Conservation (phyloP, 495 filamentous ascomycete genomes). For the Penicillium canescens region DNA sequence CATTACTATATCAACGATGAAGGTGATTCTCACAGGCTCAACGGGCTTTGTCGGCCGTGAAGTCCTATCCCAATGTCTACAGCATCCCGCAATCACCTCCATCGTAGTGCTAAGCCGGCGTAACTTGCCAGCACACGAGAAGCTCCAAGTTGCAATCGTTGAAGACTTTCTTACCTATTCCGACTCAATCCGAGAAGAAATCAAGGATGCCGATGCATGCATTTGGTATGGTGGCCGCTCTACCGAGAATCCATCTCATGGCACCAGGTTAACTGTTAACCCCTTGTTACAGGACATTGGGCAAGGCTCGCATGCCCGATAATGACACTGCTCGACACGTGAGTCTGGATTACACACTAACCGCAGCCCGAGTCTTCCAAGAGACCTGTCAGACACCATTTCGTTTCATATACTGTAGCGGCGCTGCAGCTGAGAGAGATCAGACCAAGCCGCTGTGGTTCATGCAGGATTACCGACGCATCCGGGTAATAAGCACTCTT, state of each 20-base stretch:
- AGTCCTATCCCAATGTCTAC: slow-evolving; percentile 47
- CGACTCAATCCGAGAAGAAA: slow-evolving; percentile 31
- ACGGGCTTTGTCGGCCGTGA: slow-evolving; percentile 54
- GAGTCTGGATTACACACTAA: slow-evolving; percentile 43
- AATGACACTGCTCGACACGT: slow-evolving; percentile 27
- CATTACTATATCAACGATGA: slow-evolving; percentile 30
- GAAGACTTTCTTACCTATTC: slow-evolving; percentile 48
- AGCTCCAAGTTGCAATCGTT: slow-evolving; percentile 44
- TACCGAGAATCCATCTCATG: no score
- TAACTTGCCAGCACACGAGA: slow-evolving; percentile 33
- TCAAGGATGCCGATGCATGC: slow-evolving; percentile 52
- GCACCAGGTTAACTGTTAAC: no score
- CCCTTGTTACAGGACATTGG: slow-evolving; percentile 6
- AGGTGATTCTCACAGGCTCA: slow-evolving; percentile 52
- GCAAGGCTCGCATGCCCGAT: slow-evolving; percentile 11
- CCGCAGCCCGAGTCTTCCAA: slow-evolving; percentile 42
- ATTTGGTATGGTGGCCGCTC: slow-evolving; percentile 41
- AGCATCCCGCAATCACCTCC: slow-evolving; percentile 44
- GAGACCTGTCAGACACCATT: slow-evolving; percentile 33
- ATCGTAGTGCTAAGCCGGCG: slow-evolving; percentile 49
- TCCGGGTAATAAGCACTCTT: slow-evolving; percentile 37
- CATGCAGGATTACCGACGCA: slow-evolving; percentile 38
- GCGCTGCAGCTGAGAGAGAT: slow-evolving; percentile 46
- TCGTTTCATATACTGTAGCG: slow-evolving; percentile 53
- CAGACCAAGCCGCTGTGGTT: slow-evolving; percentile 44